Evolutionary conservation across 768 basidiomycete genomes (phyloP).

Genomic region (Coprinellus micaceus): DNA sequence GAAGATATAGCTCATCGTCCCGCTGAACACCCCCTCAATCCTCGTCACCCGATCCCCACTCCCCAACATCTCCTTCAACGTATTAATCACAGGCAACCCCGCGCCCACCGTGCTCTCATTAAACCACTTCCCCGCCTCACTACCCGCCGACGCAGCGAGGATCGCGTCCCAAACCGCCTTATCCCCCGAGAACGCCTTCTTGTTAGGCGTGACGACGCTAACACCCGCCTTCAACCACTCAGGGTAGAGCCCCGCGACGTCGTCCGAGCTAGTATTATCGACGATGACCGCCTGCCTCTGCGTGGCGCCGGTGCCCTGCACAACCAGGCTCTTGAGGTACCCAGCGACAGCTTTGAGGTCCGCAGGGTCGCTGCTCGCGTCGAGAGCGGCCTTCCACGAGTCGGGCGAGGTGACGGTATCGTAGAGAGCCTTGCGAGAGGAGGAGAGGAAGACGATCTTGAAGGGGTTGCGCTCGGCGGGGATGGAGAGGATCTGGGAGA

Average conservation of each 20-base stretch:
- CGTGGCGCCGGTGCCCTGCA: conserved; percentile 29
- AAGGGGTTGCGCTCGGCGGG: conserved; percentile 54
- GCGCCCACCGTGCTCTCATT: conserved; percentile 96
- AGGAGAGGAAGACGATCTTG: conserved; percentile 64
- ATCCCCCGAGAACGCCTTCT: conserved; percentile 87
- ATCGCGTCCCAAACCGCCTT: conserved; percentile 68
- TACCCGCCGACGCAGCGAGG: conserved; percentile 45
- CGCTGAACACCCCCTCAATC: conserved; percentile 97
- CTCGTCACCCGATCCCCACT: conserved; percentile 91
- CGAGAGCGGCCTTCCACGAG: conserved; percentile 38
- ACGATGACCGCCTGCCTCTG: conserved; percentile 57
- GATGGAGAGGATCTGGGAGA: conserved; percentile 72
- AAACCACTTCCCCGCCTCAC: conserved; percentile 63
- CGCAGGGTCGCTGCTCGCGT: conserved; percentile 39
- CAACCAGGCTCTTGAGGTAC: conserved; percentile 45
- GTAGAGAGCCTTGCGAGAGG: conserved; percentile 60
- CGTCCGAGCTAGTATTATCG: conserved; percentile 89
- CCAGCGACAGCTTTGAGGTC: conserved; percentile 46
- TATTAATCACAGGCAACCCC: conserved; percentile 87
- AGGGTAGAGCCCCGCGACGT: conserved; percentile 79
- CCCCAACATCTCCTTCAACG: conserved; percentile 85
- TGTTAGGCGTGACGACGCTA: conserved; percentile 93
- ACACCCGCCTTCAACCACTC: conserved; percentile 73
- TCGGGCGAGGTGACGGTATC: conserved; percentile 42
- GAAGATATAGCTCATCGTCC: conserved; percentile 98